Conservation (phyloP, 768 basidiomycete species). For the Phallus indusiatus region DNA sequence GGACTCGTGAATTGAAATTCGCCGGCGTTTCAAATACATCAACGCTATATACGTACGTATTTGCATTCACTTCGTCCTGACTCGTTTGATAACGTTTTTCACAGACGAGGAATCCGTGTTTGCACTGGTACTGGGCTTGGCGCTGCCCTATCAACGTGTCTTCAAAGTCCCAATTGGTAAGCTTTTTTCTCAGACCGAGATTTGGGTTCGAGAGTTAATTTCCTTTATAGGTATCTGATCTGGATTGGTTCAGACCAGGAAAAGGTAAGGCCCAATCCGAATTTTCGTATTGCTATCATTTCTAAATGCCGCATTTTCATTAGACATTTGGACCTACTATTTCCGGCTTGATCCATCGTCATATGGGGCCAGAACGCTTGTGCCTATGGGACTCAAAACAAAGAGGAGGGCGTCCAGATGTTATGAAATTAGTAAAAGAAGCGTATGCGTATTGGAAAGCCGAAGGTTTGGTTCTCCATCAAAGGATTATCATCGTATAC, state of each 20-base stretch:
- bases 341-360: slow-evolving; percentile 57
- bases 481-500: slow-evolving; percentile 4
- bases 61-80: neutral
- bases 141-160: slow-evolving; percentile 66
- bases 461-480: slow-evolving; percentile 35
- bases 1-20: slow-evolving; percentile 78
- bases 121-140: slow-evolving; percentile 80
- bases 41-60: slow-evolving; percentile 53
- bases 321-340: slow-evolving; percentile 73
- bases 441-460: slow-evolving; percentile 61
- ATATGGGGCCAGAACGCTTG: slow-evolving; percentile 64
- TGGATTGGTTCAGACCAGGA: slow-evolving; percentile 82
- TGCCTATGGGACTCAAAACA: slow-evolving; percentile 71
- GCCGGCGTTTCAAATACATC: slow-evolving; percentile 78
- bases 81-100: neutral
- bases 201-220: neutral
- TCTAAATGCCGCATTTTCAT: neutral
- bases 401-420: slow-evolving; percentile 63
- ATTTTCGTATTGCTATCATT: neutral
- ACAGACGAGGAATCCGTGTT: slow-evolving; percentile 51
- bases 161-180: slow-evolving; percentile 68
- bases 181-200: slow-evolving; percentile 13
- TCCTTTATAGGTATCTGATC: slow-evolving; percentile 52
- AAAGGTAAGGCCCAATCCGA: slow-evolving; percentile 24
- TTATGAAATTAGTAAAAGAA: slow-evolving; percentile 67